Base-by-base conservation (phyloP, 1,284 basidiomycete genomes). In the Peniophora sp. region DNA sequence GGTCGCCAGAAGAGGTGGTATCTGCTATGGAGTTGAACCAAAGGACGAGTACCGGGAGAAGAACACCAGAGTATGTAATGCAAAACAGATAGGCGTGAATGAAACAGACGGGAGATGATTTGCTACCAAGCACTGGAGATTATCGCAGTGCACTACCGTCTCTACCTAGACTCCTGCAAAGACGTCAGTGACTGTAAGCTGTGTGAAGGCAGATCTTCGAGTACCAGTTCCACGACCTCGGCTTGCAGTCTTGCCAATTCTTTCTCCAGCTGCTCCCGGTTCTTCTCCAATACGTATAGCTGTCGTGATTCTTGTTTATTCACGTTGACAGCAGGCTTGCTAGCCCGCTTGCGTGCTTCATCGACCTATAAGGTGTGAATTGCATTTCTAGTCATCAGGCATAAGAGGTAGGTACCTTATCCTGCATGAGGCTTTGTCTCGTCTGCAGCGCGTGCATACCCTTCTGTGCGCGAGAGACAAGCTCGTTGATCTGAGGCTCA, bases 401-500 rank as follows among this genome's bases (percentile, higher is more conserved):
- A 19, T 16, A 10, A 23, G 3, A 45, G 19, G 47, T 23, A 44
- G 59, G 1, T 41, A 83, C 85, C 72, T 85, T 86, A 12, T 73
- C 71, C 58, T 80, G 75, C 36, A 88, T 64, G 39, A 73, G 61
- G 51, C 66, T 71, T 54, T 83, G 80, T 58, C 78, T 78, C 67
- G 80, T 83, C 56, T 73, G 65, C 51, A 89, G 64, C 9, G 69
- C 61, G 38, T 77, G 73, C 25, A 87, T 64, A 1, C 85, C 85
- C 58, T 78, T 79, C 60, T 86, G 81, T 1, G 85, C 81, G n/a
- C 78, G 76, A 51, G 79, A 73, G 22, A 88, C 74, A 19, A 89
- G 75, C 56, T 88, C 85, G 47, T 72, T 78, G 23, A 89, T 81
- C 27, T 83, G 78, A n/a, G 87, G 87, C 55, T 89, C 86, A 11